Evolutionary conservation across 1,284 basidiomycete species (phyloP).

Genomic region (Athelia psychrophila): DNA sequence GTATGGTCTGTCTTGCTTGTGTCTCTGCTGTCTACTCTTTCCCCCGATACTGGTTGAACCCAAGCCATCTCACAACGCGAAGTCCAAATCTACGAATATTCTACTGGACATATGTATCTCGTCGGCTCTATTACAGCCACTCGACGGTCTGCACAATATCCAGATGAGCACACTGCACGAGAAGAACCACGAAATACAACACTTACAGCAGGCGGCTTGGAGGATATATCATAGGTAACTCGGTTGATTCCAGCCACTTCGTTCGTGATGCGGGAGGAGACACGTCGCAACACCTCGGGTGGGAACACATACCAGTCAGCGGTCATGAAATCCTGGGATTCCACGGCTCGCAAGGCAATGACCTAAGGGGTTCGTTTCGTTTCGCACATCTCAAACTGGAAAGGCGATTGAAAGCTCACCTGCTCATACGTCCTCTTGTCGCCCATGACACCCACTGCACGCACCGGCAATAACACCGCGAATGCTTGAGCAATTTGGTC

Average conservation of each 20-base stretch:
- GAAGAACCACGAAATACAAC: slow-evolving; percentile 7
- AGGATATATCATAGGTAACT: slow-evolving; percentile 95
- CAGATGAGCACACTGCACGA: slow-evolving; percentile 1
- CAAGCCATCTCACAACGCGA: not conserved
- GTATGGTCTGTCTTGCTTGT: too few relatives aligned
- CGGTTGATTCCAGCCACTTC: slow-evolving; percentile 94
- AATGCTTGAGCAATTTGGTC: slow-evolving; percentile 97
- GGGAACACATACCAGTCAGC: slow-evolving; percentile 97
- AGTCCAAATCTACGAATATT: not conserved
- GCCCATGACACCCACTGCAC: slow-evolving; percentile 97
- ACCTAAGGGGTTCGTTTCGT: slow-evolving; percentile 30
- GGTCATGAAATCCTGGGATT: slow-evolving; percentile 97
- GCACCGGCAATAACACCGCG: slow-evolving; percentile 94
- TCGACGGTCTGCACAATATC: slow-evolving; percentile 40
- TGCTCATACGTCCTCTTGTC: slow-evolving; percentile 98
- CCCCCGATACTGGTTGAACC: too few relatives aligned
- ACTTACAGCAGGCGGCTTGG: slow-evolving; percentile 91
- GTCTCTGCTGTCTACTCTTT: too few relatives aligned
- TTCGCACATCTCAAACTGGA: not conserved
- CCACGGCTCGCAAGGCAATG: slow-evolving; percentile 87
- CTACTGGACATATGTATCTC: not conserved
- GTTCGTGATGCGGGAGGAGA: slow-evolving; percentile 97
- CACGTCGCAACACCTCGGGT: slow-evolving; percentile 84
- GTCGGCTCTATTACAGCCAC: slow-evolving; percentile 32
- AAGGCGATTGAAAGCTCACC: slow-evolving; percentile 11